Evolutionary conservation across 2,329 filamentous ascomycete genomes (phyloP), one percentile per base, ranked within the genome.

Genomic region (Gliomastix tumulicola): DNA sequence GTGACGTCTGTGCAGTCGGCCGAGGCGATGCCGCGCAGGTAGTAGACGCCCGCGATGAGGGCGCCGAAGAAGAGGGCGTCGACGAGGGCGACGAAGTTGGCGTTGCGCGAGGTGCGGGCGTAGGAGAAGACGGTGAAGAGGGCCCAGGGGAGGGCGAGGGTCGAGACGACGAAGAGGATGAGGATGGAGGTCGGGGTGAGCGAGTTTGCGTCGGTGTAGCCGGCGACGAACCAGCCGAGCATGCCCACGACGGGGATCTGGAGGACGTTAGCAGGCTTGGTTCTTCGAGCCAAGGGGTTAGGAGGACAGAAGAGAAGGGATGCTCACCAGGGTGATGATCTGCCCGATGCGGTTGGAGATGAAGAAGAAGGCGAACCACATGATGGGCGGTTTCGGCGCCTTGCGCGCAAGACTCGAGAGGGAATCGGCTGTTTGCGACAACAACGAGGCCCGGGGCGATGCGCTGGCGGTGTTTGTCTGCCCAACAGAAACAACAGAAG

Each of bases 1-100:
- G 68, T 60, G 16, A 87, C 72, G 55, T 68, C 60, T 15, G 74
- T 63, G 71, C 90, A 97, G 66, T 88, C 71, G 38, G 76, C 74
- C 40, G 68, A 53, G 13, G 72, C 59, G 53, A 82, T 77, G 50
- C 66, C 70, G 47, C 77, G 70, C 35, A 82, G 65, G 45, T 66
- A 65, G 59, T 74, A 80, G 39, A 80, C 74, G 46, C 57, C 74
- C 27, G 73, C 78, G 50, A 83, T 81, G 49, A 83, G 68, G 40
- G 76, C 75, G 45, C 76, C 79, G 41, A 81, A 63, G 51, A 84
- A 79, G 49, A 59, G 62, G 11, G 81, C 59, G 56, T 83, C 79
- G 55, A 82, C 48, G 42, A 81, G 46, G 37, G 68, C 62, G 41
- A 83, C 72, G 57, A 81, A 80, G 43, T 62, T 62, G n/a, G 76